Evolutionary conservation across 2,329 filamentous ascomycete species (phyloP).

Genomic region (Ceratocystis papillata): DNA sequence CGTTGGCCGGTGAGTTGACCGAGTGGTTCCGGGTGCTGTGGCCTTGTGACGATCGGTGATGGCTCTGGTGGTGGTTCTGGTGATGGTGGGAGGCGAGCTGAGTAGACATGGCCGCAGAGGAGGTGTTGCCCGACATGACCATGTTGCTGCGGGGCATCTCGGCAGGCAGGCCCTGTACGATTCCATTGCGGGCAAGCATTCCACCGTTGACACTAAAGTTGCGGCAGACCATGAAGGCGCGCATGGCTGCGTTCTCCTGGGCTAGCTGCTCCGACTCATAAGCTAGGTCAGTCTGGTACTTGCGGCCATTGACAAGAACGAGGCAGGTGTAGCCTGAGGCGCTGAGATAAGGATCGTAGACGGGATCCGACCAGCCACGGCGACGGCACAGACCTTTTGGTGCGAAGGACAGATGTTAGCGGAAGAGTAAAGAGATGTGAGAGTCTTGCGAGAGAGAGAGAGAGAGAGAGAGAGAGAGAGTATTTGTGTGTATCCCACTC

Average conservation of each 20-base stretch:
- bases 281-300: conserved; percentile 82
- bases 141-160: conserved; percentile 35
- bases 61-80: conserved; percentile 40
- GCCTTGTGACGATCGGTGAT: conserved; percentile 12
- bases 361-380: conserved; percentile 83
- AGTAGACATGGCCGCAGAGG: conserved; percentile 30
- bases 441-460: background rate
- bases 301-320: conserved; percentile 88
- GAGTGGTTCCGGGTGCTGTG: conserved; percentile 11
- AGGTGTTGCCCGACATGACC: conserved; percentile 39
- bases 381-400: conserved; percentile 80
- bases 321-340: conserved; percentile 73
- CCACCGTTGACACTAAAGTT: conserved; percentile 96
- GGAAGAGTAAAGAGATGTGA: background rate
- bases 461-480: background rate
- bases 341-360: conserved; percentile 71
- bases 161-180: conserved; percentile 54
- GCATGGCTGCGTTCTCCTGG: conserved; percentile 87
- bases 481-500: background rate
- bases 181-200: conserved; percentile 64
- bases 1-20: background rate
- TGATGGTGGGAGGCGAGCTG: conserved; percentile 27
- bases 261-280: conserved; percentile 75
- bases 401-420: conserved; percentile 3
- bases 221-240: conserved; percentile 92